These are phyloP conservation scores for Wickerhamomyces queroliae DNA, from an alignment of 805 yeast species.

Conservation along the genomic window DNA sequence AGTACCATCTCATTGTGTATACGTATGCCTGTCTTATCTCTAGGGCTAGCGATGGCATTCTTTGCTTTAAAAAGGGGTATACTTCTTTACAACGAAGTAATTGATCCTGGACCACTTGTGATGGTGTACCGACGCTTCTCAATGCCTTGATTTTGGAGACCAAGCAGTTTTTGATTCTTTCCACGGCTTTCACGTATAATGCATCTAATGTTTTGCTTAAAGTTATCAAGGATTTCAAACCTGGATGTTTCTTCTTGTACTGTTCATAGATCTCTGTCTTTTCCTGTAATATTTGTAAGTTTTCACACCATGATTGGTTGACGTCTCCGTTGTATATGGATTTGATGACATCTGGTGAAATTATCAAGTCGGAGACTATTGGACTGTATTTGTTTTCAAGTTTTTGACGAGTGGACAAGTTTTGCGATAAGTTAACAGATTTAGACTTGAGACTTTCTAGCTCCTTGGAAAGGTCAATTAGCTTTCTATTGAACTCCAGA, in stretches of 20 bases:
- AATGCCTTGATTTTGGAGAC: slow-evolving; percentile 61
- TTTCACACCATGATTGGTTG: slow-evolving; percentile 59
- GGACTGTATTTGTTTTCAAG: slow-evolving; percentile 59
- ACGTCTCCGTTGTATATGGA: slow-evolving; percentile 55
- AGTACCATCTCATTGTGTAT: slow-evolving; percentile 93
- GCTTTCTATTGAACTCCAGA: slow-evolving; percentile 49
- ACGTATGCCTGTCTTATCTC: slow-evolving; percentile 78
- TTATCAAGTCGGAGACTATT: slow-evolving; percentile 64
- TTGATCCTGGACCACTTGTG: slow-evolving; percentile 69
- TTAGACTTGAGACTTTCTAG: slow-evolving; percentile 54
- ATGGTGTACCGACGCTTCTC: slow-evolving; percentile 56
- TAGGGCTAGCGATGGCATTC: slow-evolving; percentile 53
- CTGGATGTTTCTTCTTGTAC: slow-evolving; percentile 22
- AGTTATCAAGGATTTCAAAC: slow-evolving; percentile 14
- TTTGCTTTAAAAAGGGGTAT: slow-evolving; percentile 48
- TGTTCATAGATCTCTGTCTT: slow-evolving; percentile 49
- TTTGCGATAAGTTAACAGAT: slow-evolving; percentile 40
- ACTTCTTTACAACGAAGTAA: slow-evolving; percentile 59
- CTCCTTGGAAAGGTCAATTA: slow-evolving; percentile 50
- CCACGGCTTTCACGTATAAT: slow-evolving; percentile 60
- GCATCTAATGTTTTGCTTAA: slow-evolving; percentile 34
- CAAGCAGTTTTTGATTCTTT: slow-evolving; percentile 67
- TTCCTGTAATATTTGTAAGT: slow-evolving; percentile 50
- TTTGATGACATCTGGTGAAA: slow-evolving; percentile 66
- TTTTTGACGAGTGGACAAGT: slow-evolving; percentile 41